These are phyloP conservation scores for Sporothrix brasiliensis DNA, from an alignment of 2,329 filamentous ascomycete species.

Conservation along the genomic window DNA sequence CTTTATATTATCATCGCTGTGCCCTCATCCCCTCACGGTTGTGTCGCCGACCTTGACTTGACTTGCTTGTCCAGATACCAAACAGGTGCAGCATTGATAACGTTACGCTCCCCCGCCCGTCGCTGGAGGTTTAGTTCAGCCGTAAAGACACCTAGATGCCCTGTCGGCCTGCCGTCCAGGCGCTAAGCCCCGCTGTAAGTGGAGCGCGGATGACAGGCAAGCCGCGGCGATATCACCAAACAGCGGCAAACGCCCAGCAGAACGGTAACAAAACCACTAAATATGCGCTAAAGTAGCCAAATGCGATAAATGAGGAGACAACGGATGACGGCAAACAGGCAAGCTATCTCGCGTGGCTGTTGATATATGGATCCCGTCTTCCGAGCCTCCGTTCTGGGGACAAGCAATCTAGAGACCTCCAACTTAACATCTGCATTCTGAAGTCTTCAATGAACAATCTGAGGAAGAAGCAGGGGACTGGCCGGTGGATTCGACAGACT, in stretches of 20 bases:
- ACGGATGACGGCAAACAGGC: conserved; percentile 17
- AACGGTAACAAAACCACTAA: not conserved
- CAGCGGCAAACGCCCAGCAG: not conserved
- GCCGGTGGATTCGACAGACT: not conserved
- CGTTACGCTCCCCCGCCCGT: not conserved
- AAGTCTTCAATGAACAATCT: not conserved
- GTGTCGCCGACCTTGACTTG: not conserved
- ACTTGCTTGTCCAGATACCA: not conserved
- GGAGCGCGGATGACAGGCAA: conserved; percentile 8
- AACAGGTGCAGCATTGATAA: not conserved
- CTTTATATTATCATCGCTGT: not conserved
- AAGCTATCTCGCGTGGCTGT: conserved; percentile 17
- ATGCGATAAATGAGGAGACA: not conserved
- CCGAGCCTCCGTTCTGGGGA: not conserved
- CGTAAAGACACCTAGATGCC: not conserved
- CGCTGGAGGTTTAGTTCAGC: not conserved
- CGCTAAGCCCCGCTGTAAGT: conserved; percentile 6
- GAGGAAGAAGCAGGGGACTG: conserved; percentile 11
- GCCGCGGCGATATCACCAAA: conserved; percentile 1
- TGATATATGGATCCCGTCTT: not conserved
- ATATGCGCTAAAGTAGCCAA: not conserved
- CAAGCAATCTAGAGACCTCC: not conserved
- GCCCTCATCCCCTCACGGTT: not conserved
- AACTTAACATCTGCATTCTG: not conserved
- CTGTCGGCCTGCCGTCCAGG: not conserved